A percentile compares a stretch with the other conserved stretches of the same genome.
Conservation (phyloP, 495 filamentous ascomycete genomes). For the Penicillium tannophilum region DNA sequence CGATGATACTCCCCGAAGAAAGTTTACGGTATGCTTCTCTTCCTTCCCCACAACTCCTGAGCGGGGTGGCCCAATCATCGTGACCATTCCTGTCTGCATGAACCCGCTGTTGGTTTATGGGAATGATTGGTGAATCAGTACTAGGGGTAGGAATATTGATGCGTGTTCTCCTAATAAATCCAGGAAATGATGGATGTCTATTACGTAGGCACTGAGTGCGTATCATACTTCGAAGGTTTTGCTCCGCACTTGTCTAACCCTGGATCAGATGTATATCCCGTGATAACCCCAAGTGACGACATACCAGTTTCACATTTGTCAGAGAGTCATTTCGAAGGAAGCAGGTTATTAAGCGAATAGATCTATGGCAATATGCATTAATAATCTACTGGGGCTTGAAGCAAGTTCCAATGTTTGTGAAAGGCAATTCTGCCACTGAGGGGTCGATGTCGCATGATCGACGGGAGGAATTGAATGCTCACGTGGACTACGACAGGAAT, state of each 20-base stretch:
- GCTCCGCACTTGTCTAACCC: background rate
- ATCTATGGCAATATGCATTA: background rate
- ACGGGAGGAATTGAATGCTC: background rate
- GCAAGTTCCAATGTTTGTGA: background rate
- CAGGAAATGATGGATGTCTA: slow-evolving; percentile 5
- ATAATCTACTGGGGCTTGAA: background rate
- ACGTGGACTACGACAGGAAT: background rate
- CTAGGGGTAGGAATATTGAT: background rate
- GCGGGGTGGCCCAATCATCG: slow-evolving; percentile 13
- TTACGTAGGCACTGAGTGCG: slow-evolving; percentile 12
- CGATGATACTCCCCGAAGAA: slow-evolving; percentile 30
- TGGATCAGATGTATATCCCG: background rate
- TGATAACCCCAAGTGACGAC: background rate
- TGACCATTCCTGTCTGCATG: slow-evolving; percentile 14
- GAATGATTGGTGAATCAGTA: background rate
- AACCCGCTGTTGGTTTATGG: slow-evolving; percentile 11
- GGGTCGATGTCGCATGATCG: background rate
- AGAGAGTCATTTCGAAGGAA: background rate
- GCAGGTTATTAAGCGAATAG: background rate
- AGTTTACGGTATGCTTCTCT: slow-evolving; percentile 23
- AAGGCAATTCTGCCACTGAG: background rate
- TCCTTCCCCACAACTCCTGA: slow-evolving; percentile 3
- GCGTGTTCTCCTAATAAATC: background rate
- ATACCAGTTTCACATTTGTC: background rate
- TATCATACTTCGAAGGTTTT: background rate